Percentiles rank a stretch among this genome's conserved stretches.
These are phyloP conservation scores for Eudorina sp. DNA, from an alignment of 139 green algal genomes.

Conservation along the genomic window DNA sequence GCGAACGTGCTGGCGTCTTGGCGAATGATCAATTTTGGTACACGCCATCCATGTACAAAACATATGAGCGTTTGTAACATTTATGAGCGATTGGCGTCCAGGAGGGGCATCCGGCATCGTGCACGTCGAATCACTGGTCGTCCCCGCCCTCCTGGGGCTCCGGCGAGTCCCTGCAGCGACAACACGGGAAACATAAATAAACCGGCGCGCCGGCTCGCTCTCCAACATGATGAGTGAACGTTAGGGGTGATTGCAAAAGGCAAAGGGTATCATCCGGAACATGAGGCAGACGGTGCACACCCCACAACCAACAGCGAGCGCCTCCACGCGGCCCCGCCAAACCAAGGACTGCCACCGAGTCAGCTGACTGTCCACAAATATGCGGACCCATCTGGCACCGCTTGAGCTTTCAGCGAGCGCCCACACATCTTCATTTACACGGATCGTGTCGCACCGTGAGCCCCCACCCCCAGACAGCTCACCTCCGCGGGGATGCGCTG, in stretches of 20 bases:
- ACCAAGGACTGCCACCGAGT: neutral
- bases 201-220: too few species aligned
- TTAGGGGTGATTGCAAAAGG: too few species aligned
- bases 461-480: neutral
- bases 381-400: neutral
- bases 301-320: neutral
- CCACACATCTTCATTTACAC: neutral
- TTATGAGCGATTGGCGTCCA: too few species aligned
- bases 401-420: neutral
- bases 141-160: too few species aligned
- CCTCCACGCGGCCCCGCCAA: neutral
- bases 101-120: too few species aligned
- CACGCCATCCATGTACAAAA: too few species aligned
- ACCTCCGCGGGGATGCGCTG: constrained; percentile 28
- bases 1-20: neutral
- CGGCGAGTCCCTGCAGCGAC: too few species aligned
- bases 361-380: neutral
- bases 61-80: too few species aligned
- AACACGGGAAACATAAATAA: too few species aligned
- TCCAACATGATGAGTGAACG: too few species aligned
- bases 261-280: too few species aligned
- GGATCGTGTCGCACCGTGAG: neutral
- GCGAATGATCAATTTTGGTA: neutral
- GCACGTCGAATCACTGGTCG: too few species aligned
- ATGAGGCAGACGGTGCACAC: neutral